Conservation (phyloP, 2,329 filamentous ascomycete genomes). For the Geosmithia morbida region DNA sequence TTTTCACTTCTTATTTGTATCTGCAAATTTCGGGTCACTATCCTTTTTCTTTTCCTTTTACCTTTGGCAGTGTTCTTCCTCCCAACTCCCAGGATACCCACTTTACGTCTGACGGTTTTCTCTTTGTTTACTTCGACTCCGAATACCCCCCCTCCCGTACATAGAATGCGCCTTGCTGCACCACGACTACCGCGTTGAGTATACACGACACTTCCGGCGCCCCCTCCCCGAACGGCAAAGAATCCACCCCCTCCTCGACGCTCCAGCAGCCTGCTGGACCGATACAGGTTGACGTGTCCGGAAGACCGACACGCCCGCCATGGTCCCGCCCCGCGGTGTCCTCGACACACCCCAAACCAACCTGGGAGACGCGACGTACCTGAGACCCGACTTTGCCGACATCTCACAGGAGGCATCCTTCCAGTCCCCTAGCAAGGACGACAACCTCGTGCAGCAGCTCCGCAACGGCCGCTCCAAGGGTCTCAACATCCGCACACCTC, state of each 20-base stretch:
- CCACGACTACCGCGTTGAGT: too few species aligned
- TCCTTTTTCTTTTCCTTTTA: too few species aligned
- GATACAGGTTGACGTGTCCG: not conserved
- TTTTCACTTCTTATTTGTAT: not conserved
- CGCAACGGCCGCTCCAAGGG: constrained; percentile 47
- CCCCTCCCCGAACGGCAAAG: too few species aligned
- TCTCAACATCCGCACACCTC: constrained; percentile 57
- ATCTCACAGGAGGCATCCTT: constrained; percentile 83
- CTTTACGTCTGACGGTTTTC: too few species aligned
- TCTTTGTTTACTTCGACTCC: too few species aligned
- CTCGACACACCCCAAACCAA: constrained; percentile 83
- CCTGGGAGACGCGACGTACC: constrained; percentile 69
- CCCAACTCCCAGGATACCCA: too few species aligned
- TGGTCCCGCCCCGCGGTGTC: constrained; percentile 50
- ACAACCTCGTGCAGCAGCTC: constrained; percentile 60
- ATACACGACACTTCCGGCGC: too few species aligned
- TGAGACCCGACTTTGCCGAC: constrained; percentile 58
- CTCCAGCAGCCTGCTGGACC: not conserved
- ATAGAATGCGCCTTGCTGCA: too few species aligned
- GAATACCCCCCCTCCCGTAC: too few species aligned
- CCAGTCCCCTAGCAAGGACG: constrained; percentile 55
- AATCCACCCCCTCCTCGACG: too few species aligned
- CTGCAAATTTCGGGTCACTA: too few species aligned
- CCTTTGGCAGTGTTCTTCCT: too few species aligned
- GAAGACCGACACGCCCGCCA: constrained; percentile 18